Evolutionary conservation across 2,329 filamentous ascomycete species (phyloP), one percentile per base, ranked within the genome.

Genomic region (Ophiocordyceps camponoti-floridani): DNA sequence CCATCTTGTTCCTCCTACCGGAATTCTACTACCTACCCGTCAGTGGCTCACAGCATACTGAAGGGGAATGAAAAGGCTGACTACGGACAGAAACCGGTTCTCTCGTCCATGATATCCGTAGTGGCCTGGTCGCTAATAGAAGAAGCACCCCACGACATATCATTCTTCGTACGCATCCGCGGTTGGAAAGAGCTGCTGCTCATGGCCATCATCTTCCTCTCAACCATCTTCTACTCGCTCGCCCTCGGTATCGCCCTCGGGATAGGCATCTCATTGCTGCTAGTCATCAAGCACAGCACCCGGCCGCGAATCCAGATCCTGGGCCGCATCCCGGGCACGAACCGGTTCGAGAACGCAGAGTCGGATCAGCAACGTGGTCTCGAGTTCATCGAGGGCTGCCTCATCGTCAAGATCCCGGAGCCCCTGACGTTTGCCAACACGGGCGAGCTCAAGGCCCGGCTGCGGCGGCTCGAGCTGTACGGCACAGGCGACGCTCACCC

Each of bases 391-490:
- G 88, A 95, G 51, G 85, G 89, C 14, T 93, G 84, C 48, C 68
- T 98, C 10, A 94, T 98, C 48, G 86, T 96, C 54, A 96, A 96
- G 68, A 96, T 98, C 45, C 89, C 91, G 0, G 91, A 98, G 58
- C 91, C 91, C 0, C 68, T 98, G 43, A 96, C 89, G 0, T 98
- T 98, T 59, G 89, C 89, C 56, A 98, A 98, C 59, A 96, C 91
- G 0, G 91, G 88, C 42, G 84, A 91, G 52, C 68, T 98, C 41
- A 94, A 93, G 61, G 82, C 80, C 44, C 75, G 91, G 4, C 70
- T 98, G 11, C 73, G 83, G 6, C 70, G 91, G 7, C 70, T 98
- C 1, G 91, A 96, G 61, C 73, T 87, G 19, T 94, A 96, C 56
- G 91, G 91, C n/a, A 89, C 86, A 0, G 79, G 70, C 41, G 69